Base-by-base conservation (phyloP, 768 basidiomycete species). In the Russula brevipes region DNA sequence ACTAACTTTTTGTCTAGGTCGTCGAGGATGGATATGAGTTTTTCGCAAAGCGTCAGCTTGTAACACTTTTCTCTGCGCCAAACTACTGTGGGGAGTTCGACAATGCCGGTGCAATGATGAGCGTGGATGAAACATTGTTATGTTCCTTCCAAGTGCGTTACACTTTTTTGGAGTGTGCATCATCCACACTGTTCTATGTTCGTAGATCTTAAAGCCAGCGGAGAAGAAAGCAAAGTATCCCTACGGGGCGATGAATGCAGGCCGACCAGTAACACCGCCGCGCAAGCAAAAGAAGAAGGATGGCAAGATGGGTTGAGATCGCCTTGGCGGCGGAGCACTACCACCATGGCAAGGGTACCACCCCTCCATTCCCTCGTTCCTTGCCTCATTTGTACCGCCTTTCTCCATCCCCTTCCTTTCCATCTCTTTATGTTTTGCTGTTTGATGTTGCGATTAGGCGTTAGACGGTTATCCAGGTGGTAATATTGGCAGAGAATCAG, bases 101-200 rank as follows among this genome's bases (percentile, higher is more conserved):
- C 76, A 99, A 99, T 75, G 95, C 96, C 4, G 96, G 96, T 42
- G 96, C 96, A 39, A 99, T 99, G 96, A 99, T 98, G 96, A 94
- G 91, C 71, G 96, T 99, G 47, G 96, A 98, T 71, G 96, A 98
- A 77, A 97, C 96, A 9, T 75, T 98, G 68, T 75, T 98, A 67
- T 98, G 96, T 78, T 98, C 95, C 8, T 98, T 98, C 92, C 96
- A 98, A 78, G 94, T 95, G 67, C 46, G 61, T 54, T 49, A 51
- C 46, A 54, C 51, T 9, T 56, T 31, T 38, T 60, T 42, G 44
- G 38, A 35, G 57, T 45, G 44, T 11, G n/a, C 9, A 12, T n/a
- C 12, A 33, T 46, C 58, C 46, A 60, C 57, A 59, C 53, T 39
- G 63, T 38, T 39, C 30, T 14, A 42, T 44, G 24, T 45, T 39